phyloP scores from a whole-genome alignment of 257 asterid genomes.

The Paraleonurus japonicus region DNA sequence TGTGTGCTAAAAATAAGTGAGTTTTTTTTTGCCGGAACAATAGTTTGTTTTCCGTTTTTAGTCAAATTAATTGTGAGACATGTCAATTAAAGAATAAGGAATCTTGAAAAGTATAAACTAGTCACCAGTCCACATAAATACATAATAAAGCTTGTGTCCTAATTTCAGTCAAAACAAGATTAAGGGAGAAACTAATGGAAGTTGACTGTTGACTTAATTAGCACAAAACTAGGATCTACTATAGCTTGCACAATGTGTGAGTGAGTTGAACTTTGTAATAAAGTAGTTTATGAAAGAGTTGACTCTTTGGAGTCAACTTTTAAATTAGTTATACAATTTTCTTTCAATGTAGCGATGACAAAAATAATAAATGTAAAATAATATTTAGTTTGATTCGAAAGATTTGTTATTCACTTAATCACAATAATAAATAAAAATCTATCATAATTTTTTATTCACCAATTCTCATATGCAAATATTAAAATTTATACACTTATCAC shows the following conservation, averaged over 20 bases:
- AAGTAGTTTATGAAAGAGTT: neutral
- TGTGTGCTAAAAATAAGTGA: too few species aligned
- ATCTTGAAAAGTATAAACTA: conserved; percentile 14
- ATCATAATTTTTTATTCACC: too few species aligned
- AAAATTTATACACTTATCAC: too few species aligned
- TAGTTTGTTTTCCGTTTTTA: neutral
- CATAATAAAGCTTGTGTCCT: neutral
- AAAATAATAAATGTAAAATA: neutral
- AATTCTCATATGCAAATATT: too few species aligned
- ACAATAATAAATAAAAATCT: neutral
- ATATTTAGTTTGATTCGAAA: neutral
- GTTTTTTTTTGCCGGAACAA: too few species aligned
- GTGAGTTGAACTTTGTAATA: neutral
- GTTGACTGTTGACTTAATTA: neutral
- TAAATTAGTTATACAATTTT: neutral
- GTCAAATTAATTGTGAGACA: neutral
- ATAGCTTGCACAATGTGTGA: neutral
- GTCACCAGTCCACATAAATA: neutral
- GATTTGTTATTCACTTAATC: neutral
- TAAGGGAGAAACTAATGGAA: neutral
- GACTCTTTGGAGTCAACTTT: neutral
- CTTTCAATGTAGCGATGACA: neutral
- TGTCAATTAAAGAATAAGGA: neutral
- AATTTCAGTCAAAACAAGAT: neutral
- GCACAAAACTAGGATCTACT: neutral